A percentile compares a stretch with the other conserved stretches of the same genome.
phyloP scores from a whole-genome alignment of 2,329 filamentous ascomycete genomes.

The Cyclaneusma minus region DNA sequence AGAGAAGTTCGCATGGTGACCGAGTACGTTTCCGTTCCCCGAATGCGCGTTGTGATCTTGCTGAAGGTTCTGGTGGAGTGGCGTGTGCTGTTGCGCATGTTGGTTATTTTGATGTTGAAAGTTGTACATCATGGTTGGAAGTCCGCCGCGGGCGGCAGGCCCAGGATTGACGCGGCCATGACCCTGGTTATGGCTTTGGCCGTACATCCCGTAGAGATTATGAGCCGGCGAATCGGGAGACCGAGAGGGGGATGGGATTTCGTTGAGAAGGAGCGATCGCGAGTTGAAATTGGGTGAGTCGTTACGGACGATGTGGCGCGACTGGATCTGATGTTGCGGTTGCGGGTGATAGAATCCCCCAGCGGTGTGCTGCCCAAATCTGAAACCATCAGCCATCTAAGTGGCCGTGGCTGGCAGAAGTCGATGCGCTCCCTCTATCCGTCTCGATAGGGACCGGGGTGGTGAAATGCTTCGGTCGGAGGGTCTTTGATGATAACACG shows the following conservation, averaged over 20 bases:
- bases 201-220: constrained; percentile 45
- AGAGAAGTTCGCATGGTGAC: constrained; percentile 45
- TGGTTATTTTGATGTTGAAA: constrained; percentile 44
- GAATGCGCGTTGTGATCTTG: constrained; percentile 39
- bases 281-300: constrained; percentile 27
- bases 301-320: constrained; percentile 28
- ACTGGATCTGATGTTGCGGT: constrained; percentile 20
- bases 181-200: constrained; percentile 51
- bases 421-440: no score
- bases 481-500: no score
- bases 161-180: constrained; percentile 64
- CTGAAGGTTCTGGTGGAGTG: constrained; percentile 45
- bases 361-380: constrained; percentile 42
- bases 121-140: constrained; percentile 47
- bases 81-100: constrained; percentile 44
- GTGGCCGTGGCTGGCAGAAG: constrained; percentile 16
- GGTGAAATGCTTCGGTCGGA: no score
- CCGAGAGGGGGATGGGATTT: constrained; percentile 41
- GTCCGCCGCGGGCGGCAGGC: constrained; percentile 39
- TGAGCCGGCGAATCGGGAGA: constrained; percentile 30
- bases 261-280: constrained; percentile 17
- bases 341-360: constrained; percentile 42
- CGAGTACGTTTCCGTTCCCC: constrained; percentile 37
- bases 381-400: constrained; percentile 58
- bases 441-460: no score